phyloP scores from a whole-genome alignment of 495 filamentous ascomycete species.

The Penicillium riverlandense region DNA sequence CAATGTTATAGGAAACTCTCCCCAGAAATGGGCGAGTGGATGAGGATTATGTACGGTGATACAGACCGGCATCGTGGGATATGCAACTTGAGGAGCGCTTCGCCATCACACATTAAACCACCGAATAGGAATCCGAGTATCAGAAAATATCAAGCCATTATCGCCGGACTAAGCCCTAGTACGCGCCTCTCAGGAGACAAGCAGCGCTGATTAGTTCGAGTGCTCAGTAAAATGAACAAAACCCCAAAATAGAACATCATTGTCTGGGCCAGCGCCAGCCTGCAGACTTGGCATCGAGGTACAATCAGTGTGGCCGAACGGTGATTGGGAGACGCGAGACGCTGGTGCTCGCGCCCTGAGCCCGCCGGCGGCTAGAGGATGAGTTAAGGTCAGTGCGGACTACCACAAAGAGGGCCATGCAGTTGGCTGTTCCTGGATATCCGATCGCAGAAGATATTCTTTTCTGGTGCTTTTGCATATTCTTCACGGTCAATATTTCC shows the following conservation, averaged over 20 bases:
- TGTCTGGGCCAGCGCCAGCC: slow-evolving; percentile 9
- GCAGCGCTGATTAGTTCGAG: background rate
- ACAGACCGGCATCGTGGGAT: background rate
- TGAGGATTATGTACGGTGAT: slow-evolving; percentile 10
- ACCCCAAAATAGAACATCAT: background rate
- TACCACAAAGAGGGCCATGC: background rate
- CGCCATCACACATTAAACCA: slow-evolving; percentile 8
- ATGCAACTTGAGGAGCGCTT: slow-evolving; percentile 3
- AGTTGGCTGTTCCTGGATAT: background rate
- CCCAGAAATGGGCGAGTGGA: slow-evolving; percentile 3
- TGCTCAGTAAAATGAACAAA: background rate
- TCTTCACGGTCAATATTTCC: too few relatives aligned
- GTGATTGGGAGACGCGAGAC: slow-evolving; percentile 18
- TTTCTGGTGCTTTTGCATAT: background rate
- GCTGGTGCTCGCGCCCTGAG: slow-evolving; percentile 8
- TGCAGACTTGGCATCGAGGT: slow-evolving; percentile 16
- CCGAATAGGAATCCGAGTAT: slow-evolving; percentile 5
- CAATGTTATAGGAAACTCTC: slow-evolving; percentile 1
- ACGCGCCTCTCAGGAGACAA: background rate
- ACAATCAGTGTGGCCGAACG: too few relatives aligned
- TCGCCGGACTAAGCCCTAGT: background rate
- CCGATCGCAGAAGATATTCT: background rate
- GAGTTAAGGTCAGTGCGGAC: too few relatives aligned
- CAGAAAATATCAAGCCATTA: background rate
- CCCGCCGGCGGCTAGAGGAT: slow-evolving; percentile 7